Evolutionary conservation across 306 rosid genomes (phyloP).

Genomic region (Gastrolobium bilobum): DNA sequence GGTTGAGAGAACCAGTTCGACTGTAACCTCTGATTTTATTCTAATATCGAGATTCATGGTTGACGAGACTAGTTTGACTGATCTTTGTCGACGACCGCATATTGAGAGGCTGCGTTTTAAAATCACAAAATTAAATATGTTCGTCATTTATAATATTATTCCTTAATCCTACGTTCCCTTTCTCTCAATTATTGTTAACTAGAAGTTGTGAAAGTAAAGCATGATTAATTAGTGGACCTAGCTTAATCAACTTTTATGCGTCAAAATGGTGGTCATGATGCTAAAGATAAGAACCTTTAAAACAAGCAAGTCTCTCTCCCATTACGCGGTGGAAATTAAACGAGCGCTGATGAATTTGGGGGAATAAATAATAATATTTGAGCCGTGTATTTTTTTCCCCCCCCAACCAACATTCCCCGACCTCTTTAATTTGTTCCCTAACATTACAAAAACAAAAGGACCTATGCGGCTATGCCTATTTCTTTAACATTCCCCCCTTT

Average conservation of each 20-base stretch:
- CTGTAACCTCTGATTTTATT: slow-evolving; percentile 39
- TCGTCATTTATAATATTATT: background rate
- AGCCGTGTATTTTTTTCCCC: no score
- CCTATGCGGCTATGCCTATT: no score
- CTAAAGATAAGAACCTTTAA: background rate
- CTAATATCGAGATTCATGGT: slow-evolving; percentile 33
- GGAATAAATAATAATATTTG: background rate
- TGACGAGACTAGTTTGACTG: slow-evolving; percentile 15
- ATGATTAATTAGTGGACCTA: background rate
- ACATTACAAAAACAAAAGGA: no score
- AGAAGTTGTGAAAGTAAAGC: slow-evolving; percentile 19
- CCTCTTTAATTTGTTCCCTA: no score
- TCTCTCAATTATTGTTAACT: slow-evolving; percentile 20
- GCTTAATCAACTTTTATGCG: slow-evolving; percentile 5
- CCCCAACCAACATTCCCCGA: no score
- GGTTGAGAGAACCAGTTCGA: slow-evolving; percentile 49
- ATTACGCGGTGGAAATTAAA: background rate
- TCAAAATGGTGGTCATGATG: slow-evolving; percentile 28
- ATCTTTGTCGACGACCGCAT: slow-evolving; percentile 25
- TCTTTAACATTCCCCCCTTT: no score
- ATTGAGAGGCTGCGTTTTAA: slow-evolving; percentile 12
- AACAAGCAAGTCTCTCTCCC: background rate
- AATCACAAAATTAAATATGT: slow-evolving; percentile 22
- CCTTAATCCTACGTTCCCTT: slow-evolving; percentile 23
- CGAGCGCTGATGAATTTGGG: background rate